Evolutionary conservation across 148 eudicot genomes (phyloP).

Genomic region (Amaranthus cruentus): DNA sequence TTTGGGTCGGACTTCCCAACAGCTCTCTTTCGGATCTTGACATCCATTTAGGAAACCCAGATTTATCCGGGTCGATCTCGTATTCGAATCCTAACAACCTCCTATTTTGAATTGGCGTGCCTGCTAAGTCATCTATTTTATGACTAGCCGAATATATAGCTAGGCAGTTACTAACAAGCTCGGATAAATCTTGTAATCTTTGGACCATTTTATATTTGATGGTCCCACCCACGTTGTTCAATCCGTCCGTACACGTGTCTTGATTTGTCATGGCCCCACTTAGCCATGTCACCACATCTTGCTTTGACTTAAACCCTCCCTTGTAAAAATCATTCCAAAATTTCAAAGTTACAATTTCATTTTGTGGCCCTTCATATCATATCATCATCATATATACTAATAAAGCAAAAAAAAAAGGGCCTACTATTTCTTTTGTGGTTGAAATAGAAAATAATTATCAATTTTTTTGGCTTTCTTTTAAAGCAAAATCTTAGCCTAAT

Average conservation of each 20-base stretch:
- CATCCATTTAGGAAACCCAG: conserved; percentile 63
- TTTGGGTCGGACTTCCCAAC: conserved; percentile 36
- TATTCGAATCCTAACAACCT: conserved; percentile 24
- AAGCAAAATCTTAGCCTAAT: no score
- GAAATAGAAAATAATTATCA: no score
- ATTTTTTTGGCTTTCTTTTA: no score
- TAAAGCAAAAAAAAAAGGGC: no score
- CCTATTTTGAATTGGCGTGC: conserved; percentile 64
- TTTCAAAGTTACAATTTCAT: no score
- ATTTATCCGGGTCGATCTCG: not conserved
- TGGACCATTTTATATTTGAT: conserved; percentile 47
- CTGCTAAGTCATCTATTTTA: conserved; percentile 42
- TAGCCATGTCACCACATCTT: conserved; percentile 91
- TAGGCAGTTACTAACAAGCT: conserved; percentile 69
- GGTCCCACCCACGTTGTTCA: conserved; percentile 30
- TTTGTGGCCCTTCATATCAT: no score
- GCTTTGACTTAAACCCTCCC: conserved; percentile 33
- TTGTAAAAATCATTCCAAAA: not conserved
- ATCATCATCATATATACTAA: no score
- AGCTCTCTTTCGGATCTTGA: conserved; percentile 43
- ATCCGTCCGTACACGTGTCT: conserved; percentile 79
- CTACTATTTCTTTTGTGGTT: no score
- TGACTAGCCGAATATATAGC: conserved; percentile 57
- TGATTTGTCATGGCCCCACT: conserved; percentile 85
- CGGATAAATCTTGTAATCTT: conserved; percentile 48